Base-by-base conservation (phyloP, 1,284 basidiomycete species). In the Wallemia mellicola region DNA sequence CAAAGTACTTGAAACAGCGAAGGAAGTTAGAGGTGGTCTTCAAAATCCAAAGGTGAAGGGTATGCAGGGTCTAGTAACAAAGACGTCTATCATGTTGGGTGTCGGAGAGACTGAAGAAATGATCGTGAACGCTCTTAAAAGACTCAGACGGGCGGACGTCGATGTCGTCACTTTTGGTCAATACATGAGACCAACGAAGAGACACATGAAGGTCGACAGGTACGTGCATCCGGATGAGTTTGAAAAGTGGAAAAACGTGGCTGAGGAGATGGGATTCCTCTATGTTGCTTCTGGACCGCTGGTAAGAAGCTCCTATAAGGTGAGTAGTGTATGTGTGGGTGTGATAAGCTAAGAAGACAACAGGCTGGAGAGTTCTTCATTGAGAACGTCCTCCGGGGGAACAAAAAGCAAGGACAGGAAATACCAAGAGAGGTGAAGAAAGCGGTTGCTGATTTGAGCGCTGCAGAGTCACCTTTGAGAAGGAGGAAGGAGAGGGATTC, bases 161-260 rank as follows among this genome's bases (percentile, higher is more conserved):
- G 91, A 98, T 68, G 92, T 99, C 9, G 91, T 99, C 28, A 99
- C 94, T 0, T 96, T 99, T 68, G 94, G 94, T 1, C 94, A 99
- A 73, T 99, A 99, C 72, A 98, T 99, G 94, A 82, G 94, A 56
- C 94, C 94, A 1, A 98, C 94, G 1, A 98, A 98, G 71, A 77
- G 82, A 28, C 94, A 98, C 71, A 98, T 99, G 94, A 98, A 96
- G 71, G 94, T 99, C 5, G 82, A 88, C 64, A 82, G 86, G 24
- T 99, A 99, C 67, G 88, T 98, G 19, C 78, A 85, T 62, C 94
- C 94, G 0, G 78, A 79, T 1, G 91, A 95, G 70, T 99, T 96
- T 66, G 83, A 86, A 61, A 74, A 77, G 61, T 99, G 92, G 92
- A 88, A 85, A 70, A 73, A 78, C 65, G 74, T 83, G 17, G 92